Evolutionary conservation across 2,329 filamentous ascomycete genomes (phyloP), one percentile per base, ranked within the genome.

Genomic region (Kalmusia sp.): DNA sequence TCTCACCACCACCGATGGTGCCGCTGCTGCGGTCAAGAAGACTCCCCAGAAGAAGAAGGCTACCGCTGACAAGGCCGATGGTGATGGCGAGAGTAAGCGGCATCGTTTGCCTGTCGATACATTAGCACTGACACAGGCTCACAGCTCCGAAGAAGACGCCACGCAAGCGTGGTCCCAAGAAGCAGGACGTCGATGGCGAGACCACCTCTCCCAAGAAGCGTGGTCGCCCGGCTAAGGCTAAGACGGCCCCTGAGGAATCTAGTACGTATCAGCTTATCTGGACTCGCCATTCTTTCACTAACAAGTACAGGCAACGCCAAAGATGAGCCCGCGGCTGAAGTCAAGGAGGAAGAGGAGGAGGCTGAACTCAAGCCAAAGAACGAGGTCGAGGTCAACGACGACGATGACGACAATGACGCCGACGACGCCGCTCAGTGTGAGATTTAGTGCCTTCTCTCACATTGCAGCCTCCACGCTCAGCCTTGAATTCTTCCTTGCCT

Each of bases 131-230:
- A 47, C 19, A 52, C 24, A 9, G 54, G 49, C 11, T 51, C 31
- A 21, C 47, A 52, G 65, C 63, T 1, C 65, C 65, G 21, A 70
- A 68, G 55, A 67, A 67, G 56, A 59, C 62, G 8, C 60, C 63
- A 25, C 62, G 67, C 48, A 73, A 73, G 67, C 71, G 69, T 33
- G 59, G 54, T 12, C 48, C 68, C 30, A 71, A 70, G 64, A 69
- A 67, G 54, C 61, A 72, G 51, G 67, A 67, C 3, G 58, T 65
- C 22, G 70, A 71, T 34, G 65, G 62, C n/a, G 69, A 69, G 27
- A 39, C 14, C 4, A 31, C 43, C 2, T 61, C 64, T 1, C 69
- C 71, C 22, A 72, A 70, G 62, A 74, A 74, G 67, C 65, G 61
- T 51, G 53, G 62, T 46, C 67, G 67, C 19, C 38, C 57, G 12